A percentile compares a stretch with the other conserved stretches of the same genome.
phyloP scores from a whole-genome alignment of 202 grass and related monocot genomes.

The Cymbopogon flexuosus region DNA sequence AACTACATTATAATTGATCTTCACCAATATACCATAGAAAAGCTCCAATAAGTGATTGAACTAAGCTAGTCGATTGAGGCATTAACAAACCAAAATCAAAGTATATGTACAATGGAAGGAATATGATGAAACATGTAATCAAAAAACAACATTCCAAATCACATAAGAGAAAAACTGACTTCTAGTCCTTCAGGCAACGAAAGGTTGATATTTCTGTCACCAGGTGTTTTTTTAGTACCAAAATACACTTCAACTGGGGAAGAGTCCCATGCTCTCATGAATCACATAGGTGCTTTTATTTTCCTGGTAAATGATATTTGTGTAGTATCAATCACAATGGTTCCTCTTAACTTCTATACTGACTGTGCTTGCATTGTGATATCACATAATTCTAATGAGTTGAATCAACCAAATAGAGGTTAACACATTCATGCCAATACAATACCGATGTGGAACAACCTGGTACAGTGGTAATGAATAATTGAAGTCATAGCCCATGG shows the following conservation, averaged over 20 bases:
- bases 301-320: neutral
- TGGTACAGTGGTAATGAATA: neutral
- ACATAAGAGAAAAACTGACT: neutral
- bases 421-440: neutral
- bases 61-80: neutral
- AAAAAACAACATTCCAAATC: neutral
- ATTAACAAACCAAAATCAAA: slow-evolving; percentile 10
- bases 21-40: neutral
- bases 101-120: neutral
- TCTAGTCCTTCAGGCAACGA: neutral
- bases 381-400: neutral
- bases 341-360: neutral
- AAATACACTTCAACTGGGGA: neutral
- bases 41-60: neutral
- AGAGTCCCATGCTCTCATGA: neutral
- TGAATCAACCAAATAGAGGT: neutral
- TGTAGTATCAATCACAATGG: neutral
- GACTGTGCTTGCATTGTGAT: neutral
- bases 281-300: neutral
- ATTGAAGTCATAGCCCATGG: neutral
- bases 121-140: neutral
- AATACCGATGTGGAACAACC: neutral
- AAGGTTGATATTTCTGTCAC: neutral
- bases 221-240: neutral
- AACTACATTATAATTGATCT: neutral